phyloP scores from a whole-genome alignment of 495 filamentous ascomycete species.

The Neurospora tetrasperma region DNA sequence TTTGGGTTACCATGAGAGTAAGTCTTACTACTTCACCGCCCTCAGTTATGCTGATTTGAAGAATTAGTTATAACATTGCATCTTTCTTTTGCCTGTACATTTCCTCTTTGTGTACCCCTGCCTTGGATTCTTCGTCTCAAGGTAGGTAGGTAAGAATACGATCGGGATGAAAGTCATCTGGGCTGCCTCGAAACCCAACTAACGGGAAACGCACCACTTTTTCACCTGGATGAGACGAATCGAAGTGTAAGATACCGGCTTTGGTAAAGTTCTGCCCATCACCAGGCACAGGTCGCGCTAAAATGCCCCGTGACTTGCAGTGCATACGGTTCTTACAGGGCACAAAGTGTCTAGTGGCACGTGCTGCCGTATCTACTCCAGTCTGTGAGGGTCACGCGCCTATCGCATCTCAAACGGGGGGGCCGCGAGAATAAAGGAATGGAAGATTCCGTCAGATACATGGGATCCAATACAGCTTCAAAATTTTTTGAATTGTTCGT shows the following conservation, averaged over 20 bases:
- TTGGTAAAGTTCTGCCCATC: background rate
- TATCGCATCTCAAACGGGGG: conserved; percentile 13
- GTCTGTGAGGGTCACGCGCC: conserved; percentile 25
- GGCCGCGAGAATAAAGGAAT: background rate
- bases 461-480: background rate
- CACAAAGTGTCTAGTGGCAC: conserved; percentile 12
- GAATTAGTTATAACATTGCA: background rate
- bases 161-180: background rate
- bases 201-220: background rate
- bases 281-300: background rate
- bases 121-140: background rate
- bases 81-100: background rate
- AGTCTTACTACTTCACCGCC: background rate
- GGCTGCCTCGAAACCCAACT: background rate
- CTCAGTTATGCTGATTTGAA: background rate
- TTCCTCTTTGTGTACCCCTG: background rate
- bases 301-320: background rate
- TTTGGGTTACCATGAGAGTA: background rate
- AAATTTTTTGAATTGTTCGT: background rate
- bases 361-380: conserved; percentile 14
- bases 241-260: background rate
- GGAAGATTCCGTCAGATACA: background rate
- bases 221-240: background rate
- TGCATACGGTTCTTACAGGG: background rate
- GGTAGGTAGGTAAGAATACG: background rate